Evolutionary conservation across 179 eudicot species (phyloP).

Genomic region (Amaranthus tricolor): DNA sequence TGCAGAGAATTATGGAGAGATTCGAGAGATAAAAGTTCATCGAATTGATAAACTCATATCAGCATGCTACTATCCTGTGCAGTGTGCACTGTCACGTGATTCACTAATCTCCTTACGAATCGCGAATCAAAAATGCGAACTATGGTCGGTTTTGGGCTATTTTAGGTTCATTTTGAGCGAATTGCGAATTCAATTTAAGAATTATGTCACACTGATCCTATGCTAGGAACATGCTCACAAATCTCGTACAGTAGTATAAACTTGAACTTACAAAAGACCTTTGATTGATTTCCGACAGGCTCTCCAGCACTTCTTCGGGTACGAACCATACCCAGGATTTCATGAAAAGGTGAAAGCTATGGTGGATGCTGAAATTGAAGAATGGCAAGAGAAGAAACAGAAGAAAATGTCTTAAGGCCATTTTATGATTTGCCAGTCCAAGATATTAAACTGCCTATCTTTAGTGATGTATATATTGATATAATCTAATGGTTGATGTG

Average conservation of each 20-base stretch:
- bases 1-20: too few relatives aligned
- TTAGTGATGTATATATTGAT: background rate
- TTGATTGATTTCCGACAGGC: slow-evolving; percentile 36
- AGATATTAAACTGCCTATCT: background rate
- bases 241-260: background rate
- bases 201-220: too few relatives aligned
- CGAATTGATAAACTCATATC: too few relatives aligned
- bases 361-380: slow-evolving; percentile 58
- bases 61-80: too few relatives aligned
- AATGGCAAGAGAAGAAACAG: slow-evolving; percentile 58
- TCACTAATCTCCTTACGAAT: too few relatives aligned
- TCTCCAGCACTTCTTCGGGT: slow-evolving; percentile 52
- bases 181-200: too few relatives aligned
- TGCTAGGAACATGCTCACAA: too few relatives aligned
- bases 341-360: slow-evolving; percentile 54
- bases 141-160: too few relatives aligned
- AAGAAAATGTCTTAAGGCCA: slow-evolving; percentile 50
- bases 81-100: too few relatives aligned
- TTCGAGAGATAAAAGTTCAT: too few relatives aligned
- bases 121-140: too few relatives aligned
- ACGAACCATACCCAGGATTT: slow-evolving; percentile 91
- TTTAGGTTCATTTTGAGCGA: too few relatives aligned
- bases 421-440: background rate
- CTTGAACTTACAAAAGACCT: background rate
- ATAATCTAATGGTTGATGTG: background rate